Base-by-base conservation (phyloP, 139 green algal genomes). In the Chlorella sp. region DNA sequence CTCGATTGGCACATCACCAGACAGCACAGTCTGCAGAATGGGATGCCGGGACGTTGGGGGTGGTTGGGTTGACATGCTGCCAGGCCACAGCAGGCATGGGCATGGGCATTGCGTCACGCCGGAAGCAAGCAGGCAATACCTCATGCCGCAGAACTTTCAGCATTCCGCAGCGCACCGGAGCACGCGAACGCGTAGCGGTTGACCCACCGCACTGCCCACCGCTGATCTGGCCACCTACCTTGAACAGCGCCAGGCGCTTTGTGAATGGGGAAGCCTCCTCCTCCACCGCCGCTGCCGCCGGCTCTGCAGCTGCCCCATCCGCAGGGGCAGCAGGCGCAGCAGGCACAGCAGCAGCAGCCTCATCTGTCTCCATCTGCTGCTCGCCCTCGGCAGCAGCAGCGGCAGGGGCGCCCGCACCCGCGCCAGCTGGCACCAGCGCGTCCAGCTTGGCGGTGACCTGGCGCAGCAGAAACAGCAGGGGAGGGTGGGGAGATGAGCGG, bases 1-100 rank as follows among this genome's bases (percentile, higher is more conserved):
- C 42, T 94, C 92, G 83, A 99, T 98, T 68, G 98, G 95, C 26
- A 94, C 94, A 39, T 95, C 94, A 68, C 98, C 98, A 0, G 94
- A 96, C 69, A 99, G 87, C 66, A 99, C 96, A 73, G 93, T 93
- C 81, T 93, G 92, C 75, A 98, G 87, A 86, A 94, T 15, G 93
- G 94, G 48, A 96, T 94, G 81, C 98, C 48, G 48, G 48, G 48
- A 57, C 97, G 1, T 95, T 96, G 60, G 99, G 89, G 53, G 99
- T 96, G 81, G 93, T 94, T 71, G 32, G 21, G 3, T 57, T 15
- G 18, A 1, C 5, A 34, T 1, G 11, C 19, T n/a, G 71, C 28
- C 3, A 14, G 64, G 2, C 3, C 37, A 40, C 71, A 78, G 3
- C 71, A 40, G n/a, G 71, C 21, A 39, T 30, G 21, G 11, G 2